Conservation (phyloP, 2,329 filamentous ascomycete species). For the Trichoderma semiorbis region DNA sequence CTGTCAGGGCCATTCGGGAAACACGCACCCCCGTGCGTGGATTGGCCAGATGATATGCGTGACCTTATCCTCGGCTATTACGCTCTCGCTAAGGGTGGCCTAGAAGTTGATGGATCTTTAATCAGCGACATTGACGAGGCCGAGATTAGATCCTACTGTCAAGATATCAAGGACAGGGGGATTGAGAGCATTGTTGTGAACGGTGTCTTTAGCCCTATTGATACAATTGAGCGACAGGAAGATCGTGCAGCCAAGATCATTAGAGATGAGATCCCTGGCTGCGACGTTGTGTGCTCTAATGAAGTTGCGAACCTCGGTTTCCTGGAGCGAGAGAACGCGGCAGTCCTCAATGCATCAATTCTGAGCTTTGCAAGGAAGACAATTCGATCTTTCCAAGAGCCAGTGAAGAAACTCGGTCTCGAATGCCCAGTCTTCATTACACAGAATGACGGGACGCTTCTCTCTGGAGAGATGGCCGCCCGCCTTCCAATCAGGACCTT, state of each 20-base stretch:
- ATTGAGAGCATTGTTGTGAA: background rate
- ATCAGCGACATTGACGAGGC: background rate
- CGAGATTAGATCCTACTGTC: background rate
- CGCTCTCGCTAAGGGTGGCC: background rate
- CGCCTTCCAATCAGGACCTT: background rate
- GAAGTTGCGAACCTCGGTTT: background rate
- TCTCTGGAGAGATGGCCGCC: background rate
- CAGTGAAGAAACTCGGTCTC: background rate
- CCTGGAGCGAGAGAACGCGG: background rate
- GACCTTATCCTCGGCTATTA: background rate
- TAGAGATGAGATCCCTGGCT: background rate
- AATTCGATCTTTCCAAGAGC: background rate
- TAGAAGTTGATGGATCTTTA: background rate
- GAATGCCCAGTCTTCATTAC: background rate
- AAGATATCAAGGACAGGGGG: background rate
- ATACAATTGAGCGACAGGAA: background rate
- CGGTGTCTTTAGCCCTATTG: background rate
- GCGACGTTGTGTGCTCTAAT: background rate
- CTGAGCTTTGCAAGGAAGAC: background rate
- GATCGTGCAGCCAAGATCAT: background rate
- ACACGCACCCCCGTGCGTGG: background rate
- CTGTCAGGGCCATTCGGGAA: background rate
- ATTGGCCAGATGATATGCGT: background rate
- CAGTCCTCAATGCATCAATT: background rate
- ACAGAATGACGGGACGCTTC: background rate